Conservation (phyloP, 148 eudicot genomes). For the Camellia sinensis region DNA sequence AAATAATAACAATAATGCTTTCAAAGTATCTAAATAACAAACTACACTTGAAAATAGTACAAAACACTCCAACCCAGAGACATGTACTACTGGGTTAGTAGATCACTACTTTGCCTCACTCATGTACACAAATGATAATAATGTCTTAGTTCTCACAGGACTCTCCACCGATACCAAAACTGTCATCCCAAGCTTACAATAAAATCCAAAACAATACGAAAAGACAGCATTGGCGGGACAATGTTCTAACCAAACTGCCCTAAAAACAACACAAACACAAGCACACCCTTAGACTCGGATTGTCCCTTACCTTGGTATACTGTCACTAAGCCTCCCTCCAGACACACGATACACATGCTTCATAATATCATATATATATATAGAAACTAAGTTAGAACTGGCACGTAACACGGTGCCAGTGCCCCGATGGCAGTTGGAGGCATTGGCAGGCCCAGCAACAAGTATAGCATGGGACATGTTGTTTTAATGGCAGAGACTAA, state of each 20-base stretch:
- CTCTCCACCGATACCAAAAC: constrained; percentile 17
- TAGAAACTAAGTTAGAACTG: constrained; percentile 36
- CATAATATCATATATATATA: constrained; percentile 20
- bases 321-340: constrained; percentile 22
- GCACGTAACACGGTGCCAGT: constrained; percentile 26
- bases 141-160: constrained; percentile 7
- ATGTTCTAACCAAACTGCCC: constrained; percentile 21
- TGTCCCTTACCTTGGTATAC: constrained; percentile 16
- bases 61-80: background rate
- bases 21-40: background rate
- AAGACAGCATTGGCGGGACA: background rate
- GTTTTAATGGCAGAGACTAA: constrained; percentile 18
- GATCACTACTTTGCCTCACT: background rate
- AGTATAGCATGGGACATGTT: constrained; percentile 11
- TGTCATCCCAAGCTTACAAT: constrained; percentile 24
- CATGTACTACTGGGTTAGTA: background rate
- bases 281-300: constrained; percentile 12
- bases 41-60: background rate
- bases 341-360: constrained; percentile 18
- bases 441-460: constrained; percentile 26
- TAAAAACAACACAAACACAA: constrained; percentile 7
- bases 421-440: constrained; percentile 45
- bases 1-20: background rate
- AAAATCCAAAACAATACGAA: constrained; percentile 13
- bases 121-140: background rate